These are phyloP conservation scores for Helianthus tuberosus DNA, from an alignment of 129 eudicot species.

Conservation along the genomic window DNA sequence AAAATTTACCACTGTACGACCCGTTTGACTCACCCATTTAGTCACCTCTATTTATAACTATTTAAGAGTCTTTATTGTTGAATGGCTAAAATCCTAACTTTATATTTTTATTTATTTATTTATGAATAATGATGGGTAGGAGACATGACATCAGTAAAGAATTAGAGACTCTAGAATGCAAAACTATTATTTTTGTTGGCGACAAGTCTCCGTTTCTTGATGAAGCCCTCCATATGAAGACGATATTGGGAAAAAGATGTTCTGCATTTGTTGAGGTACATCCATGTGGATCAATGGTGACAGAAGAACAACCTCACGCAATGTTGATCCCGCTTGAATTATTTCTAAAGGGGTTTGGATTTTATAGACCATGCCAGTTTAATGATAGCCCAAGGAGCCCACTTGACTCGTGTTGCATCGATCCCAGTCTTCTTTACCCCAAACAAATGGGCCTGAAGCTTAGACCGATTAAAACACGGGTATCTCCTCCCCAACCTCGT, in stretches of 20 bases:
- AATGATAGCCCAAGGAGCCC: conserved; percentile 90
- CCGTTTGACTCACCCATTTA: not conserved
- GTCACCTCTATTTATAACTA: not conserved
- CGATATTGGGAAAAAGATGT: conserved; percentile 66
- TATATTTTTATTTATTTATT: not conserved
- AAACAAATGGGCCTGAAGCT: conserved; percentile 95
- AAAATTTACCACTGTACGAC: not conserved
- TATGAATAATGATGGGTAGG: conserved; percentile 50
- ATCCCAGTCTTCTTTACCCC: conserved; percentile 83
- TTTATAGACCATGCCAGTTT: conserved; percentile 56
- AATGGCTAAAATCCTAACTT: not conserved
- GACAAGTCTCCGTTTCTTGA: conserved; percentile 77
- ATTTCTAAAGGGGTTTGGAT: conserved; percentile 82
- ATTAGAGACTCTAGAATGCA: conserved; percentile 67
- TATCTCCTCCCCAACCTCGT: conserved; percentile 33
- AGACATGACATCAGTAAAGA: conserved; percentile 80
- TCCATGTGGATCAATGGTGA: conserved; percentile 94
- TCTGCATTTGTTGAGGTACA: conserved; percentile 96
- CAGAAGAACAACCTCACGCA: conserved; percentile 94
- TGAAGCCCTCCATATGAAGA: conserved; percentile 83
- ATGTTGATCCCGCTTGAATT: conserved; percentile 82
- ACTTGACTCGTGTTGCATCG: conserved; percentile 60
- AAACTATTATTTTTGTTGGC: conserved; percentile 85
- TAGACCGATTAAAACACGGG: conserved; percentile 86
- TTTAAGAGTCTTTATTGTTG: not conserved